A percentile compares a stretch with the other conserved stretches of the same genome.
These are phyloP conservation scores for Nemania serpens DNA, from an alignment of 2,329 filamentous ascomycete species.

Conservation along the genomic window DNA sequence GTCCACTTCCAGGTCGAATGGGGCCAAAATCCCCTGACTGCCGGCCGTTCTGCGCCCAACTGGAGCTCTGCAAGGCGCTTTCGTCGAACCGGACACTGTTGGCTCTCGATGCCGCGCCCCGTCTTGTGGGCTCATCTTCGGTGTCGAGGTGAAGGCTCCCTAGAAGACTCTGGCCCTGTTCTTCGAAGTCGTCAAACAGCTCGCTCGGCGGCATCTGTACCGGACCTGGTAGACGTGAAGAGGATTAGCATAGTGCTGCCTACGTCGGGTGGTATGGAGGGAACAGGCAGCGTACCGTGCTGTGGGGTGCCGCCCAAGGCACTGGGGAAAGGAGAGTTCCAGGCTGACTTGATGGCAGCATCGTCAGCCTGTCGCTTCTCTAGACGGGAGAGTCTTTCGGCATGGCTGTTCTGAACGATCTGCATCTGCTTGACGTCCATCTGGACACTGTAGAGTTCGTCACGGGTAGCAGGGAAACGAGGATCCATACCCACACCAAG, in stretches of 20 bases:
- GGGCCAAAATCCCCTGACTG: constrained; percentile 83
- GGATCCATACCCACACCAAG: constrained; percentile 62
- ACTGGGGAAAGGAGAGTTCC: constrained; percentile 92
- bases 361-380: constrained; percentile 72
- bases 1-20: constrained; percentile 75
- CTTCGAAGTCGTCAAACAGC: constrained; percentile 88
- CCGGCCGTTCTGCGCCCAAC: constrained; percentile 82
- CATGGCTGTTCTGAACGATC: constrained; percentile 64
- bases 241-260: not conserved
- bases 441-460: constrained; percentile 70
- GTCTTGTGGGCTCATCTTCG: constrained; percentile 82
- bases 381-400: constrained; percentile 63
- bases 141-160: constrained; percentile 82
- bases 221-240: constrained; percentile 61
- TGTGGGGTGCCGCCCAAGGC: constrained; percentile 82
- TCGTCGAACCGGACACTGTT: constrained; percentile 99
- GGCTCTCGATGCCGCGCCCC: constrained; percentile 86
- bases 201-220: constrained; percentile 79
- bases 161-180: constrained; percentile 79
- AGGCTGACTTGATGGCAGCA: constrained; percentile 78
- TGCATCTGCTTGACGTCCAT: constrained; percentile 74
- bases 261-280: constrained; percentile 10
- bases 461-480: constrained; percentile 62
- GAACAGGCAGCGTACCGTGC: constrained; percentile 66
- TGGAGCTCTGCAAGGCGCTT: constrained; percentile 84